These are phyloP conservation scores for Tulasnella calospora DNA, from an alignment of 768 basidiomycete genomes.

Conservation along the genomic window DNA sequence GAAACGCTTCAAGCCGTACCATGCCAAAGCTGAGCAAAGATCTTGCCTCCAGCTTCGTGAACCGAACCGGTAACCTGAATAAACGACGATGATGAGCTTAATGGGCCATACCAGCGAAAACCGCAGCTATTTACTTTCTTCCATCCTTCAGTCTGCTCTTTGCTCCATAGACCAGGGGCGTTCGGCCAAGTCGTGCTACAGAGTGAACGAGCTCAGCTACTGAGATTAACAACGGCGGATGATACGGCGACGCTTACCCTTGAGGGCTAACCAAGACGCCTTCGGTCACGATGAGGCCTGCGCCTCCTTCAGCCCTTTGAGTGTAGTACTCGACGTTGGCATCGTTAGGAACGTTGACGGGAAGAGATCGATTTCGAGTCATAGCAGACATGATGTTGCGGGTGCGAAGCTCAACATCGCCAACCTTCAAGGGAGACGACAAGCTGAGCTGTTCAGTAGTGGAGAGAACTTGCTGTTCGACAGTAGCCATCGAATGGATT, in stretches of 20 bases:
- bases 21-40: slow-evolving; percentile 39
- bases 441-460: slow-evolving; percentile 5
- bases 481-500: not conserved
- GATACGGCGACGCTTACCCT: slow-evolving; percentile 36
- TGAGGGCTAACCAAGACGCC: slow-evolving; percentile 42
- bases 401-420: slow-evolving; percentile 39
- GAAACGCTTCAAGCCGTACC: slow-evolving; percentile 31
- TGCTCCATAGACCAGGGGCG: slow-evolving; percentile 49
- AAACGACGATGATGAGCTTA: not conserved
- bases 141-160: slow-evolving; percentile 45
- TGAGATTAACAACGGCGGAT: not conserved
- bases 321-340: slow-evolving; percentile 43
- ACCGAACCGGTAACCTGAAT: not conserved
- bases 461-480: not conserved
- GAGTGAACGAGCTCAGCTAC: not conserved
- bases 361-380: slow-evolving; percentile 42
- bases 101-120: not conserved
- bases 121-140: slow-evolving; percentile 31
- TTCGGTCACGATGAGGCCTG: slow-evolving; percentile 43
- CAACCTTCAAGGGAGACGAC: slow-evolving; percentile 38
- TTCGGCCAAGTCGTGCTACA: slow-evolving; percentile 44
- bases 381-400: slow-evolving; percentile 42
- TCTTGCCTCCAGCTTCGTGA: not conserved
- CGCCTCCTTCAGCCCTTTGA: slow-evolving; percentile 39
- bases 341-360: slow-evolving; percentile 39